These are phyloP conservation scores for Leishmania turanica DNA, from an alignment of 208 protist species.

Conservation along the genomic window DNA sequence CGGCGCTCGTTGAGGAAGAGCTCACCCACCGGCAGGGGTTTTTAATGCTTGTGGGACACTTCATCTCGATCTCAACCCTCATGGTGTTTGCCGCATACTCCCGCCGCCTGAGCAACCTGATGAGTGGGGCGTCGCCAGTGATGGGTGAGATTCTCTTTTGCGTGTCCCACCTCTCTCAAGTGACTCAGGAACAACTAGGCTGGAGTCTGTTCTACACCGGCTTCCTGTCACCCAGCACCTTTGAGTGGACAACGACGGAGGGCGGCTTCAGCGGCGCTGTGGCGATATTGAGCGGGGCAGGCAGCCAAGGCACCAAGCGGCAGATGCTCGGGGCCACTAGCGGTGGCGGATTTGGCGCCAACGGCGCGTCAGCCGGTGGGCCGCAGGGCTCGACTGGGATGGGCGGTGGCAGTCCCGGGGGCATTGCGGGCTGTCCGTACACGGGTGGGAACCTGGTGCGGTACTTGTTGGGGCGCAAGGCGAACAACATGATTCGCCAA, in stretches of 20 bases:
- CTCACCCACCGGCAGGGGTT: neutral
- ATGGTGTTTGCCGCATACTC: slow-evolving; percentile 20
- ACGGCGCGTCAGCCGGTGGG: neutral
- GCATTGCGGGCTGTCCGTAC: neutral
- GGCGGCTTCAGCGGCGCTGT: neutral
- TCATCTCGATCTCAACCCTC: slow-evolving; percentile 13
- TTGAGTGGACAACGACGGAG: slow-evolving; percentile 15
- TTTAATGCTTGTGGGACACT: slow-evolving; percentile 17
- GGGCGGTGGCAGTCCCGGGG: neutral
- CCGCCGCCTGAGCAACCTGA: slow-evolving; percentile 27
- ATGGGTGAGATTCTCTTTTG: slow-evolving; percentile 34
- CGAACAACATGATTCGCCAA: slow-evolving; percentile 14
- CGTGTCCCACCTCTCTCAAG: slow-evolving; percentile 28
- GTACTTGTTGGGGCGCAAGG: slow-evolving; percentile 23
- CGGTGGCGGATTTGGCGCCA: neutral
- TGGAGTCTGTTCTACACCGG: slow-evolving; percentile 30
- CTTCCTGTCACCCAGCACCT: slow-evolving; percentile 10
- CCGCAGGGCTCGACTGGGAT: neutral
- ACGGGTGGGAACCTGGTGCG: slow-evolving; percentile 22
- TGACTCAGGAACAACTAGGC: slow-evolving; percentile 39
- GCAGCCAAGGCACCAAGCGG: neutral
- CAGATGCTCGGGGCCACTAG: neutral
- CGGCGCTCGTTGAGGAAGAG: neutral
- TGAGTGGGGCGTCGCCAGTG: slow-evolving; percentile 31
- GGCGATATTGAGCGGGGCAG: neutral